Evolutionary conservation across 169 alveolate species (phyloP), one percentile per base, ranked within the genome.

Genomic region (Eimeria praecox): DNA sequence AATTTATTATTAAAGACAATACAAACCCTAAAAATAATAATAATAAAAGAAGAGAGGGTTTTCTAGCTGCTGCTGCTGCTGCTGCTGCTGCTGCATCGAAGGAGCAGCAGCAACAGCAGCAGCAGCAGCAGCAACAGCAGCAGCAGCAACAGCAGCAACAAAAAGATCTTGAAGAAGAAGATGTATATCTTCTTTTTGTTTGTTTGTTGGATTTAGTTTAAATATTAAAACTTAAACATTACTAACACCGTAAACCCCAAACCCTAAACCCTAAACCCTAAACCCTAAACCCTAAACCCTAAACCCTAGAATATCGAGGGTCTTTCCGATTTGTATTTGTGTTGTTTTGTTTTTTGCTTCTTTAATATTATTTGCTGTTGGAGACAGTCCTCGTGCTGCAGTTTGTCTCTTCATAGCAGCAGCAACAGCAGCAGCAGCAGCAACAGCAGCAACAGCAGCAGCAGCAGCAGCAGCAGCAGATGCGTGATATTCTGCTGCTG

Each of bases 21-120:
- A n/a, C n/a, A n/a, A n/a, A n/a, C n/a, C n/a, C n/a, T n/a, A n/a
- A n/a, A n/a, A n/a, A n/a, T n/a, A n/a, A n/a, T n/a, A n/a, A n/a
- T n/a, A n/a, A n/a, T n/a, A n/a, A n/a, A n/a, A n/a, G n/a, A n/a
- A n/a, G n/a, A n/a, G n/a, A 16, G 22, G n/a, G 33, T 27, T 1
- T n/a, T 66, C 78, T 66, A 35, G 85, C 85, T n/a, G 85, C 52
- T 2, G 85, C 85, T 73, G 85, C 12, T 73, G 85, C 40, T 78
- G 89, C 64, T 38, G 59, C 89, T 78, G 89, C 64, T 78, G 89
- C 52, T 73, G 52, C 42, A 24, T 20, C 20, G 49, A 18, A 16
- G 64, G 44, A 18, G 88, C 88, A 9, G 88, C 33, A 38, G 88
- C 52, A 30, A 44, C 14, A 38, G 52, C 46, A 20, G 42, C 52